Conservation (phyloP, 148 eudicot species). For the Gaultheria prostrata region DNA sequence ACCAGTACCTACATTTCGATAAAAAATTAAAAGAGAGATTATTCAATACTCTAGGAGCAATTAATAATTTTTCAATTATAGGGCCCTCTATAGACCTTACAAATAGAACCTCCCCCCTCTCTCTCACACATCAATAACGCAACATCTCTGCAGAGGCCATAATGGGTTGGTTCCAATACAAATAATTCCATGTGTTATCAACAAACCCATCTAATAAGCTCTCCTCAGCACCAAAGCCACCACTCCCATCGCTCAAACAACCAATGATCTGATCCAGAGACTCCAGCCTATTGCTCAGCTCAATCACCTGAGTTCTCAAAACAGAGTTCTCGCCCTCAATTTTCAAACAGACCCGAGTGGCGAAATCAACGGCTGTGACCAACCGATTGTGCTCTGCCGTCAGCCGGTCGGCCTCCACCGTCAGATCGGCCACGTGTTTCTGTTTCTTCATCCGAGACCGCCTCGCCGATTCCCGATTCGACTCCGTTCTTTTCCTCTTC, state of each 20-base stretch:
- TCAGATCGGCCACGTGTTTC: constrained; percentile 65
- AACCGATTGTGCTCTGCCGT: constrained; percentile 46
- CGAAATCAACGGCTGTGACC: constrained; percentile 26
- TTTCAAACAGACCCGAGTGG: constrained; percentile 40
- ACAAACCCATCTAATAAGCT: constrained; percentile 12
- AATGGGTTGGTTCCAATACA: constrained; percentile 44
- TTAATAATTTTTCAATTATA: too few relatives aligned
- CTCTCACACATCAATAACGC: constrained; percentile 26
- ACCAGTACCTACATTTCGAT: not conserved
- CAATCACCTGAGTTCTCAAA: constrained; percentile 63
- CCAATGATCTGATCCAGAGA: constrained; percentile 51
- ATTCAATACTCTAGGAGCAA: too few relatives aligned
- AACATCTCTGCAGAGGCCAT: constrained; percentile 53
- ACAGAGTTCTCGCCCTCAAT: constrained; percentile 58
- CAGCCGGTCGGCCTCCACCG: constrained; percentile 37
- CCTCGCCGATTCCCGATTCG: constrained; percentile 82
- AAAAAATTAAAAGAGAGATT: too few relatives aligned
- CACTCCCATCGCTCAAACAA: constrained; percentile 16
- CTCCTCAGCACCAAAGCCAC: constrained; percentile 26
- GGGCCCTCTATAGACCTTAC: too few relatives aligned
- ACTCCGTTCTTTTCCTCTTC: constrained; percentile 66
- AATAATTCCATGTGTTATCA: constrained; percentile 39
- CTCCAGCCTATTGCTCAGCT: constrained; percentile 56
- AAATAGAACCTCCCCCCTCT: too few relatives aligned
- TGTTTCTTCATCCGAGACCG: constrained; percentile 72